Base-by-base conservation (phyloP, 805 yeast genomes). In the Schizosaccharomyces cryophilus region DNA sequence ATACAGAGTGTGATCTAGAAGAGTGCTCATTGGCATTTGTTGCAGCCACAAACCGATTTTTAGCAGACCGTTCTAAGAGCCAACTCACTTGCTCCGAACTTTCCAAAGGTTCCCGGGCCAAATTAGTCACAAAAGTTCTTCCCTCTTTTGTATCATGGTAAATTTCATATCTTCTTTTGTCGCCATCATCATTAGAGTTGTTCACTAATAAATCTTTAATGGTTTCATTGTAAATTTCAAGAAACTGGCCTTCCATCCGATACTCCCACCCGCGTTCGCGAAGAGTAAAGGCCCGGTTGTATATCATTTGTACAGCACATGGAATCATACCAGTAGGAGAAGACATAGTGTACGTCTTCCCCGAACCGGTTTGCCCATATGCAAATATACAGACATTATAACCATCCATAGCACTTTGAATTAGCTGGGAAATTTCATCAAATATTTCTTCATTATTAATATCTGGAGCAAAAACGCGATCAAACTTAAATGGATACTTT, bases 311-410 rank as follows among this genome's bases (percentile, higher is more conserved):
- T 15, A 89, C 76, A 0, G 96, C 84, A 19, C 79, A 74, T 0
- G 95, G 87, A 42, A 88, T 87, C 74, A 90, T 80, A 17, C 98
- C 97, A 67, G 83, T 84, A 0, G 70, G 67, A 0, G 78, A 72
- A 30, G 77, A 61, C 97, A 90, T 93, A 0, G 98, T 93, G 69
- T 72, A 83, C 0, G 97, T 90, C 69, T 90, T 90, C 2, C 98
- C 98, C 0, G 96, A 84, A 0, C 93, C 95, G 0, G 98, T 93
- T 71, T 90, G 98, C 0, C 98, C 98, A 69, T 93, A 90, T 0
- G 97, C 95, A 73, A 90, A 87, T 1, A 93, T 86, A 70, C 96
- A 88, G 2, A 88, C 95, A 66, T 87, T 87, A 67, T 76, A 82
- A 0, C 98, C 98, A 71, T 90, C 95, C 15, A 89, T 70, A 0